Conservation (phyloP, 2,329 filamentous ascomycete genomes). For the Pseudocercospora musae region DNA sequence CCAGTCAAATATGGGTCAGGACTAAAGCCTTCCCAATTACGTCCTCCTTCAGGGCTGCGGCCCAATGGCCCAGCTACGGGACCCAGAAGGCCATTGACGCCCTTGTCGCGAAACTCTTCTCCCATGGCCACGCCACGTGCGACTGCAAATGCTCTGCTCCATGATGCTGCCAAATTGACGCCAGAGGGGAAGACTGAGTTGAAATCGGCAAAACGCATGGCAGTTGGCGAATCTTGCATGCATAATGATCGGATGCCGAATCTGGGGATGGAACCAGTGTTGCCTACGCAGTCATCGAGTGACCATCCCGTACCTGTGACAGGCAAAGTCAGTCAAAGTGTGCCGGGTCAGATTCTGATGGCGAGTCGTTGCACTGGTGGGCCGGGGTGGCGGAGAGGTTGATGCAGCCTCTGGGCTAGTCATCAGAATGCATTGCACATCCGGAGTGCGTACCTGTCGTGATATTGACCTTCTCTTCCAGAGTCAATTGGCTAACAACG, state of each 20-base stretch:
- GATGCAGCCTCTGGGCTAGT: no score
- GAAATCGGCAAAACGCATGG: slow-evolving; percentile 74
- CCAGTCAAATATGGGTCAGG: slow-evolving; percentile 75
- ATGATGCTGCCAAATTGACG: slow-evolving; percentile 77
- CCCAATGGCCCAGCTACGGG: slow-evolving; percentile 74
- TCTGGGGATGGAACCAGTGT: slow-evolving; percentile 52
- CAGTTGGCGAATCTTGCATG: slow-evolving; percentile 79
- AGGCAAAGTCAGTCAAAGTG: not conserved
- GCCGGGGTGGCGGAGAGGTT: no score
- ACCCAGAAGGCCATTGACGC: slow-evolving; percentile 69
- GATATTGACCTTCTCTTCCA: slow-evolving; percentile 82
- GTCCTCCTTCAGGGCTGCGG: slow-evolving; percentile 41
- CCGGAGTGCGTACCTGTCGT: slow-evolving; percentile 11
- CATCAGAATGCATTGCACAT: not conserved
- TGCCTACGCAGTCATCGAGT: slow-evolving; percentile 71
- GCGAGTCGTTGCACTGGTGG: no score
- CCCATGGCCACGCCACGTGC: slow-evolving; percentile 71
- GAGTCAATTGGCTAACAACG: slow-evolving; percentile 78
- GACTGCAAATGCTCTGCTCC: slow-evolving; percentile 68
- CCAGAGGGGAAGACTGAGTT: slow-evolving; percentile 77
- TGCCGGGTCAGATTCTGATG: not conserved
- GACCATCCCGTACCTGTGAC: slow-evolving; percentile 69
- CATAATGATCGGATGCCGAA: slow-evolving; percentile 56
- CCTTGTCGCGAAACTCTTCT: slow-evolving; percentile 69
- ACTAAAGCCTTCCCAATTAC: slow-evolving; percentile 52